These are phyloP conservation scores for Colletotrichum abscissum DNA, from an alignment of 2,329 filamentous ascomycete species.

Conservation along the genomic window DNA sequence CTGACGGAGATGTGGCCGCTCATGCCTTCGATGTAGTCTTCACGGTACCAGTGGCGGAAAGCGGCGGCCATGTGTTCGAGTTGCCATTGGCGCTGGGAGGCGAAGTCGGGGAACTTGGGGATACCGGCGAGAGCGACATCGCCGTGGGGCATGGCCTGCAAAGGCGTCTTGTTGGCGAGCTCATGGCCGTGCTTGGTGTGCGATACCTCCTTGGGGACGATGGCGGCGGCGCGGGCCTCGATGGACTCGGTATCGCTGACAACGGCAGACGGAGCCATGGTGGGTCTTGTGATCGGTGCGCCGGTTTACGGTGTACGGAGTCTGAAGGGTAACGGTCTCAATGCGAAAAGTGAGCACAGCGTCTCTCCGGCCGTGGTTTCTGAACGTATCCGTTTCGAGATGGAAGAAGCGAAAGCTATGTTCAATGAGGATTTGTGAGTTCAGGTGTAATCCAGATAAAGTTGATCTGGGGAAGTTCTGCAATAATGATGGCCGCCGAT, in stretches of 20 bases:
- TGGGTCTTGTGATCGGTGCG: neutral
- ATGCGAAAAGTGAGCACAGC: neutral
- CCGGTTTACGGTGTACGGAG: neutral
- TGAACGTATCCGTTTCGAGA: neutral
- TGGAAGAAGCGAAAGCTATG: neutral
- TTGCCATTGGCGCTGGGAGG: conserved; percentile 58
- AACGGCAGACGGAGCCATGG: conserved; percentile 47
- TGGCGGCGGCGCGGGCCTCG: conserved; percentile 12
- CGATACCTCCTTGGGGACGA: conserved; percentile 36
- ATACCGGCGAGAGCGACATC: conserved; percentile 45
- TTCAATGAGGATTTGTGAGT: neutral
- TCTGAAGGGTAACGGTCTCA: neutral
- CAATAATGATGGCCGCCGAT: neutral
- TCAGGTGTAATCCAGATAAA: neutral
- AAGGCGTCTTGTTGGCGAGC: conserved; percentile 41
- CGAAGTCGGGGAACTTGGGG: conserved; percentile 45
- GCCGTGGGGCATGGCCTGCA: conserved; percentile 50
- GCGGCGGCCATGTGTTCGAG: conserved; percentile 73
- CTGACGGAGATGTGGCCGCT: conserved; percentile 74
- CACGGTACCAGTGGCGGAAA: conserved; percentile 75
- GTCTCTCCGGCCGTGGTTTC: neutral
- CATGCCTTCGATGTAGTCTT: conserved; percentile 76
- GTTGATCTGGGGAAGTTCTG: neutral
- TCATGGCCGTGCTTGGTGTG: conserved; percentile 36
- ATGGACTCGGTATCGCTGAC: conserved; percentile 36